Evolutionary conservation across 2,329 filamentous ascomycete genomes (phyloP).

Genomic region (Nothophoma quercina): DNA sequence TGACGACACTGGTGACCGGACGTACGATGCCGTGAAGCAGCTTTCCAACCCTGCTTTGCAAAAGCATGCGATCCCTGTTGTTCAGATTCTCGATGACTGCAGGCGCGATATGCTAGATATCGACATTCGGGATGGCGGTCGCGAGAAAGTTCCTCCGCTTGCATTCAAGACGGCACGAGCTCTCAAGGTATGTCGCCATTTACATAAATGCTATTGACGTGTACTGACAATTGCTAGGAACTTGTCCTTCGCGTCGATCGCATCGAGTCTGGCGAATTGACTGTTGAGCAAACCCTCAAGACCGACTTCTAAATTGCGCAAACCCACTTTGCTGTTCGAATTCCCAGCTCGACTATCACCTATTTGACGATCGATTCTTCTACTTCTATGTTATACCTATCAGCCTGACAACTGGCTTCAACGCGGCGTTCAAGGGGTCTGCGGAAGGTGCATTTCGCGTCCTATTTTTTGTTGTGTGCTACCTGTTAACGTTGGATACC

Average conservation of each 20-base stretch:
- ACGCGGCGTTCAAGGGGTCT: conserved; percentile 6
- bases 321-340: neutral
- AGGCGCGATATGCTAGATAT: conserved; percentile 69
- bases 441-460: neutral
- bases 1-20: conserved; percentile 72
- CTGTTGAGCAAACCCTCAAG: conserved; percentile 42
- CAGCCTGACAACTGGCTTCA: neutral
- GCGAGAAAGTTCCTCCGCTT: conserved; percentile 75
- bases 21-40: conserved; percentile 59
- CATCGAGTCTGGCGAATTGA: conserved; percentile 50
- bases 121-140: conserved; percentile 67
- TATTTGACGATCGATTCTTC: neutral
- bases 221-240: conserved; percentile 38
- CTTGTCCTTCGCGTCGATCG: conserved; percentile 52
- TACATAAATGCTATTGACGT: neutral
- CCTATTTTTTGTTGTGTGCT: neutral
- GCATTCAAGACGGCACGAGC: conserved; percentile 87
- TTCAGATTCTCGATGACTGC: conserved; percentile 67
- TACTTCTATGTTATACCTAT: conserved; percentile 3
- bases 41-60: conserved; percentile 61
- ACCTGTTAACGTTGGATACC: conserved; percentile 19
- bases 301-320: conserved; percentile 36
- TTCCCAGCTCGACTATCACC: neutral
- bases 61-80: conserved; percentile 59
- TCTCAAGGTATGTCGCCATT: conserved; percentile 65